Conservation (phyloP, 2,329 filamentous ascomycete genomes). For the Periconia digitata region DNA sequence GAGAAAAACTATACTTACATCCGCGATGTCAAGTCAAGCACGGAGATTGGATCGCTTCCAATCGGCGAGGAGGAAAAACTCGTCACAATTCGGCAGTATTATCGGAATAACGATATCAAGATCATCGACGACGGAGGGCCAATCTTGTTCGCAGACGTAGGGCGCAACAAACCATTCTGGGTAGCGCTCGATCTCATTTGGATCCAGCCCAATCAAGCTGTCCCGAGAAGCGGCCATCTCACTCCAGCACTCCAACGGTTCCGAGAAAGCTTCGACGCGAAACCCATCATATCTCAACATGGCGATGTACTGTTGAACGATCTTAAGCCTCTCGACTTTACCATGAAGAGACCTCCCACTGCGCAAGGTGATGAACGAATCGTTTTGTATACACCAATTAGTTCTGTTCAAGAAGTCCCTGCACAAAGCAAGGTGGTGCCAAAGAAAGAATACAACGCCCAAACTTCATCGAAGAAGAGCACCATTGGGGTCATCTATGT, state of each 20-base stretch:
- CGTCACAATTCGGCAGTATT: background rate
- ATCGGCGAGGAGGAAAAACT: background rate
- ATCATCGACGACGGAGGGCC: background rate
- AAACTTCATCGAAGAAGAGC: background rate
- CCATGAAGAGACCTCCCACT: too few relatives aligned
- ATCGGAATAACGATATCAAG: background rate
- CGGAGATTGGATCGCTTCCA: background rate
- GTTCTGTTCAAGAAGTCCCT: too few relatives aligned
- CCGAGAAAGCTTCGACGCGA: too few relatives aligned
- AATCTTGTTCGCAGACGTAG: slow-evolving; percentile 2
- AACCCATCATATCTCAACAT: too few relatives aligned
- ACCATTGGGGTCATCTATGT: background rate
- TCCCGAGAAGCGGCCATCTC: background rate
- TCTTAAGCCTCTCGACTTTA: background rate
- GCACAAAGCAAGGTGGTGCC: too few relatives aligned
- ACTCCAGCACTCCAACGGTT: background rate
- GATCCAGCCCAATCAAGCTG: background rate
- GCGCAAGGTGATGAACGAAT: too few relatives aligned
- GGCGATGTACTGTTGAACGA: too few relatives aligned
- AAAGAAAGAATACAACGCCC: background rate
- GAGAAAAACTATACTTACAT: background rate
- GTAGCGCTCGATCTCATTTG: slow-evolving; percentile 1
- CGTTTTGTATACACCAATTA: too few relatives aligned
- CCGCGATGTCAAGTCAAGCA: slow-evolving; percentile 1
- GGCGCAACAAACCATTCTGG: slow-evolving; percentile 1